phyloP scores from a whole-genome alignment of 495 filamentous ascomycete species.

The Articulospora tetracladia region DNA sequence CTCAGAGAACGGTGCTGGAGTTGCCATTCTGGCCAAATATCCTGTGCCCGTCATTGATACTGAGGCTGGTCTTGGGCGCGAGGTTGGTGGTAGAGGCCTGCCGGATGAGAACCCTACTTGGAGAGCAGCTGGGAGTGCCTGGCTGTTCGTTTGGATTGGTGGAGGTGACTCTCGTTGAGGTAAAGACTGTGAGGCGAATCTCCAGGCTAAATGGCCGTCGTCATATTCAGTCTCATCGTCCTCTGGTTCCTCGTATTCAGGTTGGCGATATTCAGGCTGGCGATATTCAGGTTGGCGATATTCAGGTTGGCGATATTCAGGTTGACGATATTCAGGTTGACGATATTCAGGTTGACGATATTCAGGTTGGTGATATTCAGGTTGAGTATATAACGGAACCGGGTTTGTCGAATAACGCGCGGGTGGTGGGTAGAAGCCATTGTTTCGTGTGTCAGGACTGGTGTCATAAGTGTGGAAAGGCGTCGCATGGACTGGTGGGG shows the following conservation, averaged over 20 bases:
- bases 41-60: background rate
- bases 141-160: background rate
- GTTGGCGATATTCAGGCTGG: background rate
- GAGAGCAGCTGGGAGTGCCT: background rate
- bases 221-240: background rate
- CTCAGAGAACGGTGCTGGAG: background rate
- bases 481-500: background rate
- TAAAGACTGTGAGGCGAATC: background rate
- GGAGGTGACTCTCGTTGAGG: background rate
- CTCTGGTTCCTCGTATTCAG: background rate
- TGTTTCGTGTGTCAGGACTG: background rate
- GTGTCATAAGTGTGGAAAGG: background rate
- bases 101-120: background rate
- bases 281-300: background rate
- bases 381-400: background rate
- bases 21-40: background rate
- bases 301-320: background rate
- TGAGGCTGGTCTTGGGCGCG: background rate
- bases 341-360: background rate
- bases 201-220: background rate
- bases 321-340: background rate
- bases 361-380: background rate
- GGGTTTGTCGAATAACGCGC: background rate
- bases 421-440: background rate
- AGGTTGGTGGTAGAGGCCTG: background rate